Evolutionary conservation across 768 basidiomycete species (phyloP).

Genomic region (Phanerodontia chrysosporium): DNA sequence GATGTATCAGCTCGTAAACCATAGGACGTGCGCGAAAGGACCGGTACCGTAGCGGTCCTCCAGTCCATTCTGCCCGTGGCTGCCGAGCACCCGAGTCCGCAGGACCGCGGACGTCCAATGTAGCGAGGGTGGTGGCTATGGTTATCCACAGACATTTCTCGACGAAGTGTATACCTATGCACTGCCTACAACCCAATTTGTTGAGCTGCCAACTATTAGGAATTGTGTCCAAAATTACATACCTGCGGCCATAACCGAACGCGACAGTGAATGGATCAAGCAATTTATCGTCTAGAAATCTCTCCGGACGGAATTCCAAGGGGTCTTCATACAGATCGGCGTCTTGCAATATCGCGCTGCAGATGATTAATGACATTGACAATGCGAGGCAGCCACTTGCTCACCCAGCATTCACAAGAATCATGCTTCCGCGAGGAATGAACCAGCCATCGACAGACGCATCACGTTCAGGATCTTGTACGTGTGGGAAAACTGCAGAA

Average conservation of each 20-base stretch:
- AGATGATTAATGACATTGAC: too few species aligned
- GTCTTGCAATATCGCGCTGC: constrained; percentile 23
- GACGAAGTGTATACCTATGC: not conserved
- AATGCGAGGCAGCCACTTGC: too few species aligned
- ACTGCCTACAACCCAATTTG: not conserved
- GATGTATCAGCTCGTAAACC: too few species aligned
- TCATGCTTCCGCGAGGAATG: constrained; percentile 38
- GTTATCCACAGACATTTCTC: not conserved
- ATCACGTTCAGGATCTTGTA: constrained; percentile 33
- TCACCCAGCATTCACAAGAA: constrained; percentile 50
- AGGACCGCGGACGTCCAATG: not conserved
- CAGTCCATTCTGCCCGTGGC: not conserved
- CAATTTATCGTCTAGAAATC: constrained; percentile 6
- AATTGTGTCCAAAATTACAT: not conserved
- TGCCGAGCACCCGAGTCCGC: not conserved
- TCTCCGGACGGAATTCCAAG: constrained; percentile 14
- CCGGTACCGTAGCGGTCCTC: not conserved
- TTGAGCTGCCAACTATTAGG: not conserved
- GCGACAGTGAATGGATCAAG: not conserved
- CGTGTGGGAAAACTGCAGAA: not conserved
- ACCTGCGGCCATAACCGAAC: not conserved
- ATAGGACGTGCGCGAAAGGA: too few species aligned
- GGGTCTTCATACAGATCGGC: constrained; percentile 10
- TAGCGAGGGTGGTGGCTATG: not conserved
- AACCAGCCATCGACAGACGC: constrained; percentile 52